Base-by-base conservation (phyloP, 768 basidiomycete species). In the Sarcodon sp. region DNA sequence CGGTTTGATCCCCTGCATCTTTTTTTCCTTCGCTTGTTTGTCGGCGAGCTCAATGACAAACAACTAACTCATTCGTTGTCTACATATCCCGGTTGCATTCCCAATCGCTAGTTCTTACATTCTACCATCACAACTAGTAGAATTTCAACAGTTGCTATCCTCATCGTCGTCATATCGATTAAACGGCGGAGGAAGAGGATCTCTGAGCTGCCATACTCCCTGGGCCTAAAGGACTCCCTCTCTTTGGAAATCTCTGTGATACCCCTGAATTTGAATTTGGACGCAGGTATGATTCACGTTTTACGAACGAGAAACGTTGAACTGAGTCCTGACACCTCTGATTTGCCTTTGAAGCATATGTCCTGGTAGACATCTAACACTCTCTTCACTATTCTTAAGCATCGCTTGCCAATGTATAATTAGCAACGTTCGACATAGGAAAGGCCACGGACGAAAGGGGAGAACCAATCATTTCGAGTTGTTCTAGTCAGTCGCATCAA, bases 381-480 rank as follows among this genome's bases (percentile, higher is more conserved):
- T 55, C 11, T 37, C 47, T 1, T 13, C 46, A 34, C 44, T 56
- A 18, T 55, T 54, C 43, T 44, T 53, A 34, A 47, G 47, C 35
- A 50, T 59, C 33, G 47, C 54, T 9, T 50, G n/a, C n/a, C n/a
- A n/a, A n/a, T n/a, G 48, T 8, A 47, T 54, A n/a, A 31, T 43
- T 54, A 44, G 50, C 54, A 16, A 47, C 47, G 12, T 55, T 55
- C 35, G 70, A 80, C 49, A 71, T 83, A 9, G 54, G 60, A 35
- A 77, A 73, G 59, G 64, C 74, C 12, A 57, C 67, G 27, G 57
- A 56, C 41, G 70, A 71, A 35, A 54, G 60, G 5, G 80, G 80
- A 3, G 59, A 63, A 3, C 62, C 41, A 51, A 67, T 65, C 56
- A 79, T 68, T 51, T 79, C 79, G 10, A 64, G 66, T 27, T 27